Percentiles rank a stretch among this genome's conserved stretches.
Evolutionary conservation across 768 basidiomycete genomes (phyloP).

Genomic region (Pluteus cervinus): DNA sequence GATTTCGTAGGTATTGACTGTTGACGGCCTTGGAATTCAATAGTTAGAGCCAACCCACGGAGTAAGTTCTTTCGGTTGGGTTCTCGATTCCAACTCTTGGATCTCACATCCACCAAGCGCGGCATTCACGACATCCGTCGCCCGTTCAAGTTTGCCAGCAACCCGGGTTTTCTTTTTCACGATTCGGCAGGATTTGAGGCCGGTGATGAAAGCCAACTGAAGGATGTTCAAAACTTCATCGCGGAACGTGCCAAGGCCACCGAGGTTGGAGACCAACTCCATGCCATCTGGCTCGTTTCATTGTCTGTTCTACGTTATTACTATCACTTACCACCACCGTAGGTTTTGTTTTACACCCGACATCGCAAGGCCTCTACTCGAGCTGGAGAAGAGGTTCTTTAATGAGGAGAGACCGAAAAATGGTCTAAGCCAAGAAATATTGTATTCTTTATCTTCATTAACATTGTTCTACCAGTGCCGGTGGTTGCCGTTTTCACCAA

Average conservation of each 20-base stretch:
- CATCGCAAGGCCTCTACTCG: slow-evolving; percentile 17
- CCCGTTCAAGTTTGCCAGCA: slow-evolving; percentile 23
- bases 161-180: slow-evolving; percentile 35
- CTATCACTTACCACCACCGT: not conserved
- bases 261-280: slow-evolving; percentile 20
- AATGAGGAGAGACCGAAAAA: slow-evolving; percentile 18
- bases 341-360: slow-evolving; percentile 34
- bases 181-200: slow-evolving; percentile 36
- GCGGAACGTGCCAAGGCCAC: slow-evolving; percentile 11
- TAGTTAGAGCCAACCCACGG: too few relatives aligned
- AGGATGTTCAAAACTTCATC: slow-evolving; percentile 25
- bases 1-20: too few relatives aligned
- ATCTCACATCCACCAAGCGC: slow-evolving; percentile 21
- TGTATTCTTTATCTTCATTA: not conserved
- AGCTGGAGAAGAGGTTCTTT: slow-evolving; percentile 25
- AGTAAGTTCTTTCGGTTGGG: slow-evolving; percentile 8
- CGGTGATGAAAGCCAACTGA: slow-evolving; percentile 21
- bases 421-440: slow-evolving; percentile 6
- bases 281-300: slow-evolving; percentile 30
- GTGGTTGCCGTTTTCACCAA: slow-evolving; percentile 33
- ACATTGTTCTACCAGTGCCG: slow-evolving; percentile 21
- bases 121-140: slow-evolving; percentile 27
- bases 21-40: not conserved
- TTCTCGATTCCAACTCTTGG: too few relatives aligned
- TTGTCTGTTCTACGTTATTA: slow-evolving; percentile 2